Percentiles rank a stretch among this genome's conserved stretches.
phyloP scores from a whole-genome alignment of 441 rosid genomes.

The Croton setiger region DNA sequence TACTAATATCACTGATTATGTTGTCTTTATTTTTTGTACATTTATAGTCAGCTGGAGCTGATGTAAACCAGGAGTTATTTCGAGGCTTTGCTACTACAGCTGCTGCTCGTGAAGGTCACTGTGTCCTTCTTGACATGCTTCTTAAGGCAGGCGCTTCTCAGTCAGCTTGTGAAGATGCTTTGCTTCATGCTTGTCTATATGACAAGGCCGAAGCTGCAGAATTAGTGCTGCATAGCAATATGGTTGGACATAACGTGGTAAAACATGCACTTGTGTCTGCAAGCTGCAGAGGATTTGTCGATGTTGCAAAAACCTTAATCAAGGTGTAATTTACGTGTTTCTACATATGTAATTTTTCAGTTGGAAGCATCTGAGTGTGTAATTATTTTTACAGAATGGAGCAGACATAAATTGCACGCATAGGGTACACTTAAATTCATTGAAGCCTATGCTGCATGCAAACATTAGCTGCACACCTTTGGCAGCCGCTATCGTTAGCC shows the following conservation, averaged over 20 bases:
- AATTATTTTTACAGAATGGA: constrained; percentile 26
- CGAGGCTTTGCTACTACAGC: constrained; percentile 40
- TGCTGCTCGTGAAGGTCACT: constrained; percentile 39
- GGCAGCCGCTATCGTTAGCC: constrained; percentile 35
- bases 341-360: not conserved
- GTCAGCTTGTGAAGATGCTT: constrained; percentile 32
- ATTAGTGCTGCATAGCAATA: constrained; percentile 31
- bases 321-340: constrained; percentile 17
- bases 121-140: constrained; percentile 33
- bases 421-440: constrained; percentile 32
- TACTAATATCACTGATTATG: not conserved
- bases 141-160: constrained; percentile 39
- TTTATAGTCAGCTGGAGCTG: constrained; percentile 35
- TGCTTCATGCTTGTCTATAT: constrained; percentile 35
- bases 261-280: constrained; percentile 33
- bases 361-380: not conserved
- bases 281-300: constrained; percentile 33
- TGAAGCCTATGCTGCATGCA: constrained; percentile 34
- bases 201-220: constrained; percentile 34
- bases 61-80: constrained; percentile 36
- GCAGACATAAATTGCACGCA: constrained; percentile 24
- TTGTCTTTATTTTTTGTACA: not conserved
- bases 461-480: constrained; percentile 33
- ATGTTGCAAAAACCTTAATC: constrained; percentile 24
- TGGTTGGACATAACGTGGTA: constrained; percentile 30